Percentiles rank a stretch among this genome's conserved stretches.
phyloP scores from a whole-genome alignment of 495 filamentous ascomycete species.

The Lepraria neglecta region DNA sequence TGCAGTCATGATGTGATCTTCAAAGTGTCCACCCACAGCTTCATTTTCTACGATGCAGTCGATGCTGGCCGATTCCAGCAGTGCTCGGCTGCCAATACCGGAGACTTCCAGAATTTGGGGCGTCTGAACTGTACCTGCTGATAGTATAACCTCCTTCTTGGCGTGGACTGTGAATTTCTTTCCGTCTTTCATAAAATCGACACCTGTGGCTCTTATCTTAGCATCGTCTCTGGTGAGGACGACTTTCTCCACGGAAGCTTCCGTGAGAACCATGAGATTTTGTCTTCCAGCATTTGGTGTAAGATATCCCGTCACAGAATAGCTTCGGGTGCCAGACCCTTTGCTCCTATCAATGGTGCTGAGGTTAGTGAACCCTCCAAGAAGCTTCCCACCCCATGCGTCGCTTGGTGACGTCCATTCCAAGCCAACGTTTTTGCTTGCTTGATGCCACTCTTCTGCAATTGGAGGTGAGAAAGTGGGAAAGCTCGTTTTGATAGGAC shows the following conservation, averaged over 20 bases:
- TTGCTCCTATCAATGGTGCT: conserved; percentile 36
- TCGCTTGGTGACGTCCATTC: conserved; percentile 12
- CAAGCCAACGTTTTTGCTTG: conserved; percentile 25
- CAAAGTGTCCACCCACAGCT: conserved; percentile 44
- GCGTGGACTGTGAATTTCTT: conserved; percentile 27
- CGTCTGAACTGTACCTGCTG: conserved; percentile 45
- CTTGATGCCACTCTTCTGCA: conserved; percentile 30
- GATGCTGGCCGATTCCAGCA: conserved; percentile 36
- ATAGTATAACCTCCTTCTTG: conserved; percentile 44
- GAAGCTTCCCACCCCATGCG: conserved; percentile 35
- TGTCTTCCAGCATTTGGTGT: conserved; percentile 33
- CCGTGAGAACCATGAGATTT: conserved; percentile 44
- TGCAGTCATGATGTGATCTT: conserved; percentile 36
- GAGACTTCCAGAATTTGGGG: conserved; percentile 50
- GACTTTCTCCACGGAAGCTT: conserved; percentile 39
- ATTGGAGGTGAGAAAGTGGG: conserved; percentile 29
- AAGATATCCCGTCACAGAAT: conserved; percentile 41
- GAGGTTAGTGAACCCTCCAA: conserved; percentile 35
- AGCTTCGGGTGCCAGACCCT: conserved; percentile 41
- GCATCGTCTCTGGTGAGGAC: conserved; percentile 27
- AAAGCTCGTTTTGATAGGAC: conserved; percentile 34
- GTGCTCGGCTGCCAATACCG: conserved; percentile 37
- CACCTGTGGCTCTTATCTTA: conserved; percentile 22
- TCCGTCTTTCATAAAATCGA: conserved; percentile 30
- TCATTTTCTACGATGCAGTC: conserved; percentile 34